These are phyloP conservation scores for Didymosphaeria variabile DNA, from an alignment of 2,329 filamentous ascomycete species.

Conservation along the genomic window DNA sequence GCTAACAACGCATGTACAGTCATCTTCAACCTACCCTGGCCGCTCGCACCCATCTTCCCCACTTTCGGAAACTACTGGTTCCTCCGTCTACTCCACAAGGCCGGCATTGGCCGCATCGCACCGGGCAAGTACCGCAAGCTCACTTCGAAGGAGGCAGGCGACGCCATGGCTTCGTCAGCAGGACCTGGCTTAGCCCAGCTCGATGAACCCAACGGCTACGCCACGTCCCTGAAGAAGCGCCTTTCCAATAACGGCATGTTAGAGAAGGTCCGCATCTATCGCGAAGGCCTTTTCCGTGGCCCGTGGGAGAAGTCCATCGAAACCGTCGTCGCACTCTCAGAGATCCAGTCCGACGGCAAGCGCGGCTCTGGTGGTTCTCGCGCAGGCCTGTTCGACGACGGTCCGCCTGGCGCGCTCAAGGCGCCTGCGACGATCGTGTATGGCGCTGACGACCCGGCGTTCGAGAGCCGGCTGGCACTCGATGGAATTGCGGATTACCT, in stretches of 20 bases:
- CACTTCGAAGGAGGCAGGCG: conserved; percentile 46
- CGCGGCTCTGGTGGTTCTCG: conserved; percentile 32
- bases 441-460: conserved; percentile 62
- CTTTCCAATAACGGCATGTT: conserved; percentile 56
- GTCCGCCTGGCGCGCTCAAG: conserved; percentile 57
- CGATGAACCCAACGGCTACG: conserved; percentile 37
- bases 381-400: conserved; percentile 55
- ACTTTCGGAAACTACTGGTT: conserved; percentile 61
- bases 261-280: conserved; percentile 64
- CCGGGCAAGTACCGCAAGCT: conserved; percentile 24
- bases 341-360: conserved; percentile 40
- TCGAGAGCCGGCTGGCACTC: conserved; percentile 59
- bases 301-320: conserved; percentile 63
- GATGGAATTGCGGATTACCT: conserved; percentile 64
- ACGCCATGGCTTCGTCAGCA: conserved; percentile 60
- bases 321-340: conserved; percentile 58
- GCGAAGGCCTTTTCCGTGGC: conserved; percentile 56
- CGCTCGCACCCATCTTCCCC: conserved; percentile 56
- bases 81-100: conserved; percentile 53
- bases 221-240: conserved; percentile 53
- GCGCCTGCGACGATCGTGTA: conserved; percentile 64
- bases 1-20: conserved; percentile 29
- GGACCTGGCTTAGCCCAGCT: conserved; percentile 61
- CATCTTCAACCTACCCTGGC: conserved; percentile 60
- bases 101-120: conserved; percentile 44